Evolutionary conservation across 306 rosid species (phyloP), one percentile per base, ranked within the genome.

Genomic region (Canavalia gladiata): DNA sequence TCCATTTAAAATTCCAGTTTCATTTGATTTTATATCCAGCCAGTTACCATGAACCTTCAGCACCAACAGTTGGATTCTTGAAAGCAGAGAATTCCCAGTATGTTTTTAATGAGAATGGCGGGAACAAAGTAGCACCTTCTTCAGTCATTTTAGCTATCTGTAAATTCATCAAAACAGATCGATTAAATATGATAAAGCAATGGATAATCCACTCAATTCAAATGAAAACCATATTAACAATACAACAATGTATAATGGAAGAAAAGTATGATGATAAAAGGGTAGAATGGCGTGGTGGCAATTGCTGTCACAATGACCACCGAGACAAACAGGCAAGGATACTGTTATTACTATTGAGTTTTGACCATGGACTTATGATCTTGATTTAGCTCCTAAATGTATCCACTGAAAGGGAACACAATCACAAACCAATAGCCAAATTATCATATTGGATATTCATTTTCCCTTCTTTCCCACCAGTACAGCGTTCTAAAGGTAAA

Each of bases 11-110:
- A 52, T 31, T 30, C 41, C 74, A 69, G 43, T 30, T 69, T 69
- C 75, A 49, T 69, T 51, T 52, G 46, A 50, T 12, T 69, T 33
- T 46, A 71, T 3, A 13, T 31, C 49, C 59, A 37, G 59, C 46
- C 47, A 72, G 49, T 90, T 89, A 92, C 94, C 97, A 92, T 10
- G 97, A 90, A 31, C 94, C 94, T 82, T 86, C 93, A 12, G 93
- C 94, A 74, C 91, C 93, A 31, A 70, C 86, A 0, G 94, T 86
- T 6, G 93, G 97, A 77, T 90, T 92, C 82, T 74, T 67, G 71
- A 92, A 92, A 52, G 93, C 89, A 51, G 94, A 79, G 82, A 83
- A 89, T 58, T 89, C 94, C 97, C 94, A 92, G 90, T 87, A 86
- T 29, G 94, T 92, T 86, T 90, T 90, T 87, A 92, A 72, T 6